Evolutionary conservation across 805 yeast species (phyloP).

Genomic region (Metschnikowia gelsemii): DNA sequence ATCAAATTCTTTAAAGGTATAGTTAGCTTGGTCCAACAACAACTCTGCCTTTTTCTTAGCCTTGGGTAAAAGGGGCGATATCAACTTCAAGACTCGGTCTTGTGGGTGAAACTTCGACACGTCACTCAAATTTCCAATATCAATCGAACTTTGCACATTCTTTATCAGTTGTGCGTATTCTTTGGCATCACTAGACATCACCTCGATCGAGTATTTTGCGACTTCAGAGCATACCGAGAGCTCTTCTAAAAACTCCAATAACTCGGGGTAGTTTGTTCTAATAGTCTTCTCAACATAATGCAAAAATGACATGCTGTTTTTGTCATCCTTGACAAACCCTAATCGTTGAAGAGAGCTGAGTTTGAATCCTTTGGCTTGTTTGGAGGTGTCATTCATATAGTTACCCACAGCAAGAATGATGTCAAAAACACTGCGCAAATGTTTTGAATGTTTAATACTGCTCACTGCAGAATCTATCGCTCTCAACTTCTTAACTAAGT

Average conservation of each 20-base stretch:
- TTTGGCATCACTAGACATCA: slow-evolving; percentile 55
- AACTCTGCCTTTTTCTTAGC: slow-evolving; percentile 54
- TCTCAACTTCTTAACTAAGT: slow-evolving; percentile 64
- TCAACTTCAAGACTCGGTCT: slow-evolving; percentile 57
- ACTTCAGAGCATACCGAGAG: slow-evolving; percentile 51
- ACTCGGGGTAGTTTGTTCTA: slow-evolving; percentile 64
- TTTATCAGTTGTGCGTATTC: slow-evolving; percentile 52
- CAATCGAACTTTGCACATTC: slow-evolving; percentile 53
- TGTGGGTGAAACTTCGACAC: slow-evolving; percentile 61
- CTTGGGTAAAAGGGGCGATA: slow-evolving; percentile 51
- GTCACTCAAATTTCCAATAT: slow-evolving; percentile 65
- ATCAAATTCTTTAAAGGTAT: slow-evolving; percentile 53
- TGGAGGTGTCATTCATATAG: slow-evolving; percentile 71
- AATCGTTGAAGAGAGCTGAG: slow-evolving; percentile 66
- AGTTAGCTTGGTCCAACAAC: slow-evolving; percentile 49
- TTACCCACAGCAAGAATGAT: slow-evolving; percentile 74
- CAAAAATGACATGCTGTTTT: slow-evolving; percentile 66
- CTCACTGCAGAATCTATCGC: slow-evolving; percentile 59
- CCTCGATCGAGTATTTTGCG: slow-evolving; percentile 62
- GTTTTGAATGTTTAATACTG: slow-evolving; percentile 49
- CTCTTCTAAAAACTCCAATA: slow-evolving; percentile 61
- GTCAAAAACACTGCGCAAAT: slow-evolving; percentile 57
- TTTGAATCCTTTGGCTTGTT: slow-evolving; percentile 69
- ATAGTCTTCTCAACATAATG: slow-evolving; percentile 72
- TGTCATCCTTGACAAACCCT: slow-evolving; percentile 68